Evolutionary conservation across 495 filamentous ascomycete species (phyloP), one percentile per base, ranked within the genome.

Genomic region (Bacidia rubella): DNA sequence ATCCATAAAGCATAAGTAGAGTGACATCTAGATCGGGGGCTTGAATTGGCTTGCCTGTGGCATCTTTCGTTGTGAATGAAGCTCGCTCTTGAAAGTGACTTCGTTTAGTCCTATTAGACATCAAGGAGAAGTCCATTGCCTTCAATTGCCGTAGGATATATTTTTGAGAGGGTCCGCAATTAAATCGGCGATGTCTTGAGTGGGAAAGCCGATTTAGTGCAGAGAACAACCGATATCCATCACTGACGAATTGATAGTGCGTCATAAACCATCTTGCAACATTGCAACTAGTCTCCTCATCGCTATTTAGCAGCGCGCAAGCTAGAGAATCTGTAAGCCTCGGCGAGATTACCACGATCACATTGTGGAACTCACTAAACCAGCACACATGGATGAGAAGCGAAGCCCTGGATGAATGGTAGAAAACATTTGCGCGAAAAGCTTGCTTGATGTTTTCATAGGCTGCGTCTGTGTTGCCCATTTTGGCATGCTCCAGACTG

Each of bases 141-240:
- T 94, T 95, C 67, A 96, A 83, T 65, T 90, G 86, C 20, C 90
- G 78, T 10, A 95, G 73, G 62, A 97, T 79, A 63, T 83, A 93
- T 61, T 96, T 96, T 67, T 93, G 88, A 25, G 83, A 74, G 11
- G 77, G 70, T 3, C 73, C 74, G 20, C 74, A 72, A 57, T 79
- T 74, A 60, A 78, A 81, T 44, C 74, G 66, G 4, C 67, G 67
- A 40, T 56, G 58, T 40, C 69, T 66, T 39, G 74, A 64, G 15
- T 71, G 67, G 48, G 75, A 82, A 3, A 90, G 68, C 20, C 81
- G 76, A 54, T 80, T 82, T 22, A 87, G 66, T 54, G 81, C 77
- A 21, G 78, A 73, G 62, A 88, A 92, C 56, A 97, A 75, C 12
- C 85, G 83, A 65, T 87, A 94, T 0, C 85, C 78, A 58, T 94